Evolutionary conservation across 1,284 basidiomycete species (phyloP), one percentile per base, ranked within the genome.

Genomic region (Grifola frondosa): DNA sequence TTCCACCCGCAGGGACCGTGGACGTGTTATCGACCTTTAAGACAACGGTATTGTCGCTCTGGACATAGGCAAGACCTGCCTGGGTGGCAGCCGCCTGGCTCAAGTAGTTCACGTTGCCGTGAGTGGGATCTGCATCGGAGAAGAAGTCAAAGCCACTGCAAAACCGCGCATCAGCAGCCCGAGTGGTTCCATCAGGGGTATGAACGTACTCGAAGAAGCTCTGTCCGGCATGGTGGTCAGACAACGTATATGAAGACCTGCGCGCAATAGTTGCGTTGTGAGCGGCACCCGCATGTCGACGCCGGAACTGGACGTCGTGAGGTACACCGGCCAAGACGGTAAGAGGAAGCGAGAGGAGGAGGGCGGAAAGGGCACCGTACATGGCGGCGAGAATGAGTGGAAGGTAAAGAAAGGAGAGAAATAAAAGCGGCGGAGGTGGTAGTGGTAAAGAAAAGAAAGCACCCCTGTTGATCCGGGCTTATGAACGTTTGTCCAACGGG

Each of bases 91-190:
- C 63, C 5, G 65, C 57, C 46, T 66, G 60, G 37, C 37, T 37
- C 19, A 48, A 26, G 36, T 44, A 51, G 45, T 48, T 48, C 20
- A 51, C 49, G 10, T 44, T 31, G 23, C 49, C 49, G 35, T 58
- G 63, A 1, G 87, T 89, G 3, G 87, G 87, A 59, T 90, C 87
- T 7, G 61, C 13, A 7, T 51, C 62, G n/a, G 68, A 69, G 64
- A 77, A 85, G 67, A 82, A 87, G 30, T 77, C 59, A 78, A 80
- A 88, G 33, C 73, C 56, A 40, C 83, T 86, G 48, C n/a, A 35
- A 17, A 25, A 1, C n/a, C n/a, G 17, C 6, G 28, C 30, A 32
- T 25, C 34, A 37, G 41, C 6, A 15, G n/a, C 17, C 20, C 16
- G 15, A 25, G 30, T 13, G 22, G 20, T n/a, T 20, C 19, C 19